phyloP scores from a whole-genome alignment of 1,139 yeast species.

The Arxiozyma slooffiae region DNA sequence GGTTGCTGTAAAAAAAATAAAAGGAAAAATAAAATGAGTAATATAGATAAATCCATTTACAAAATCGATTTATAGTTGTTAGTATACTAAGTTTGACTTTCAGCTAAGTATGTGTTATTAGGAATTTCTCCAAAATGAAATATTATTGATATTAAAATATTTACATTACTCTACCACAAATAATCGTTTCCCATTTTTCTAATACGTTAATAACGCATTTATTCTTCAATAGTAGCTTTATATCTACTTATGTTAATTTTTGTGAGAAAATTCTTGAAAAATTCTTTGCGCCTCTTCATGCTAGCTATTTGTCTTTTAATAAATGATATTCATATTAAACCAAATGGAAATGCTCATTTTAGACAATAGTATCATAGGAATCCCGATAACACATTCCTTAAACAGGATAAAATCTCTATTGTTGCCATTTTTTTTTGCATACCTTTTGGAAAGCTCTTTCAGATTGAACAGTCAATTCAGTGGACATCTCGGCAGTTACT shows the following conservation, averaged over 20 bases:
- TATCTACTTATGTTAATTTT: too few species aligned
- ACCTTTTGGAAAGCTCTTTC: slow-evolving; percentile 99
- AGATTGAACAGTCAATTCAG: slow-evolving; percentile 99
- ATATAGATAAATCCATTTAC: not conserved
- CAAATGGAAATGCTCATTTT: too few species aligned
- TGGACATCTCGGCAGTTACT: slow-evolving; percentile 65
- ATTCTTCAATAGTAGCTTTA: not conserved
- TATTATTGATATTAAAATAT: too few species aligned
- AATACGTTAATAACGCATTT: too few species aligned
- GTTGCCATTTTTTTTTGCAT: slow-evolving; percentile 32
- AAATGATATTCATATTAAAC: too few species aligned
- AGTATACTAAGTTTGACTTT: not conserved
- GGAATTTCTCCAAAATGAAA: not conserved
- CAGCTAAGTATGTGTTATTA: not conserved
- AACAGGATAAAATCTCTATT: not conserved
- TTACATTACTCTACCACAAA: not conserved
- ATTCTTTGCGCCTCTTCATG: not conserved
- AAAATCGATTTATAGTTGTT: not conserved
- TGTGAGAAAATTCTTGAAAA: too few species aligned
- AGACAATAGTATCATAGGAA: not conserved
- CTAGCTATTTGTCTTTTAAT: not conserved
- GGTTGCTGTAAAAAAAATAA: slow-evolving; percentile 61
- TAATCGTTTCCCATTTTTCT: not conserved
- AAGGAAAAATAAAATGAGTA: not conserved
- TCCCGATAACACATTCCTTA: not conserved